A percentile compares a stretch with the other conserved stretches of the same genome.
These are phyloP conservation scores for Afroboletus lepidellus DNA, from an alignment of 1,284 basidiomycete genomes.

Conservation along the genomic window DNA sequence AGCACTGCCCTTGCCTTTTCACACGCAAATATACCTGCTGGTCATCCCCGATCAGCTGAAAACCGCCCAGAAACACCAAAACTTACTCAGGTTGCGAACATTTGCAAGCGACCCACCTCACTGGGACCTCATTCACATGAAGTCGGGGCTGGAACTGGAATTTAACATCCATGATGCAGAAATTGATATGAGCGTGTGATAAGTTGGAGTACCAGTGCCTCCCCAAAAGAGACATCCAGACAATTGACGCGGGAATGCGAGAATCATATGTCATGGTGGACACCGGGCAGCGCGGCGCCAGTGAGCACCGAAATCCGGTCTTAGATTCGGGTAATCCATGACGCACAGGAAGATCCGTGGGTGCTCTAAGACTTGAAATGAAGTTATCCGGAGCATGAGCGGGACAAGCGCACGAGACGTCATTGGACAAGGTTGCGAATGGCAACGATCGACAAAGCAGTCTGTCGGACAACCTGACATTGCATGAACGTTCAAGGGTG, in stretches of 20 bases:
- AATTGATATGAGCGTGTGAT: background rate
- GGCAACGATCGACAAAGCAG: background rate
- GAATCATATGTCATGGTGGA: background rate
- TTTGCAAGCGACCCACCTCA: slow-evolving; percentile 11
- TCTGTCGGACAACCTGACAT: background rate
- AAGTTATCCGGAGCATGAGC: slow-evolving; percentile 14
- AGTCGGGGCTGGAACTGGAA: background rate
- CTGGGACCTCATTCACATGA: background rate
- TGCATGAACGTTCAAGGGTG: background rate
- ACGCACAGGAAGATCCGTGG: background rate
- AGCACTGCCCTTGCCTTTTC: slow-evolving; percentile 17
- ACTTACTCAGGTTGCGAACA: background rate
- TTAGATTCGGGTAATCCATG: slow-evolving; percentile 1
- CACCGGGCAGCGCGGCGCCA: background rate
- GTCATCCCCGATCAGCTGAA: slow-evolving; percentile 8
- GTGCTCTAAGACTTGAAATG: background rate
- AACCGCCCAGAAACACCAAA: slow-evolving; percentile 2
- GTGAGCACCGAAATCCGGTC: background rate
- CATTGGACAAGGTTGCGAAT: background rate
- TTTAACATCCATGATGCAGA: background rate
- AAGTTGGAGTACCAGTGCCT: background rate
- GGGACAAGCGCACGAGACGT: slow-evolving; percentile 5
- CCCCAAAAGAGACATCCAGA: slow-evolving; percentile 9
- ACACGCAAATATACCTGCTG: background rate
- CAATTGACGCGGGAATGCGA: slow-evolving; percentile 9